phyloP scores from a whole-genome alignment of 495 filamentous ascomycete species.

The Evernia prunastri region DNA sequence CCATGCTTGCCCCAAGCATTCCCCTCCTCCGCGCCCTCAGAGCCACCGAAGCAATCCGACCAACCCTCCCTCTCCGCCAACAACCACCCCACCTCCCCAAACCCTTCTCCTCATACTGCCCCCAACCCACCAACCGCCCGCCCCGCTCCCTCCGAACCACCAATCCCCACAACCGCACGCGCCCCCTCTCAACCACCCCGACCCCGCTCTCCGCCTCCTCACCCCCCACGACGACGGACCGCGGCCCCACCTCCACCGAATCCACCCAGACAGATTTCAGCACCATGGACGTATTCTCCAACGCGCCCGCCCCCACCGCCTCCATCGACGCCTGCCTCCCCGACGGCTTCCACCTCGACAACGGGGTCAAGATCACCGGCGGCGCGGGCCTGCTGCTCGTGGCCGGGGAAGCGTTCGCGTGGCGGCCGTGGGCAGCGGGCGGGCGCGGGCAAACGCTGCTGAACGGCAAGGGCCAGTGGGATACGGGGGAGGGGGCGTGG shows the following conservation, averaged over 20 bases:
- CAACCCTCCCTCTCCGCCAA: slow-evolving; percentile 7
- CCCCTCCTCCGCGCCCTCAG: slow-evolving; percentile 12
- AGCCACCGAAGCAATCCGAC: slow-evolving; percentile 7
- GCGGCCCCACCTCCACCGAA: slow-evolving; percentile 53
- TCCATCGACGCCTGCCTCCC: slow-evolving; percentile 69
- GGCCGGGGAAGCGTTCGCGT: slow-evolving; percentile 77
- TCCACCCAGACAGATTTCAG: slow-evolving; percentile 69
- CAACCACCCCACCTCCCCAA: neutral
- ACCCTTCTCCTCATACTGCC: neutral
- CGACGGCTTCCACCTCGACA: slow-evolving; percentile 78
- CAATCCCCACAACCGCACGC: neutral
- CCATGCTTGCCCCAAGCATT: slow-evolving; percentile 5
- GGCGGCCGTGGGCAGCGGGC: slow-evolving; percentile 58
- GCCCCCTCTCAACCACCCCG: slow-evolving; percentile 10
- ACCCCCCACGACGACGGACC: slow-evolving; percentile 40
- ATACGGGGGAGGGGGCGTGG: slow-evolving; percentile 59
- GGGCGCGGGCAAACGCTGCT: slow-evolving; percentile 46
- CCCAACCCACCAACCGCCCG: neutral
- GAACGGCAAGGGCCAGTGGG: slow-evolving; percentile 76
- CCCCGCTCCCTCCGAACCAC: neutral
- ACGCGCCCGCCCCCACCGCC: slow-evolving; percentile 67
- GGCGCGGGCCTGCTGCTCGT: slow-evolving; percentile 69
- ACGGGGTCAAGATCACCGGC: slow-evolving; percentile 57
- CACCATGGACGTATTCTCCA: slow-evolving; percentile 70
- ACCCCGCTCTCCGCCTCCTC: slow-evolving; percentile 7